Base-by-base conservation (phyloP, 768 basidiomycete genomes). In the Russula griseocarnosa region DNA sequence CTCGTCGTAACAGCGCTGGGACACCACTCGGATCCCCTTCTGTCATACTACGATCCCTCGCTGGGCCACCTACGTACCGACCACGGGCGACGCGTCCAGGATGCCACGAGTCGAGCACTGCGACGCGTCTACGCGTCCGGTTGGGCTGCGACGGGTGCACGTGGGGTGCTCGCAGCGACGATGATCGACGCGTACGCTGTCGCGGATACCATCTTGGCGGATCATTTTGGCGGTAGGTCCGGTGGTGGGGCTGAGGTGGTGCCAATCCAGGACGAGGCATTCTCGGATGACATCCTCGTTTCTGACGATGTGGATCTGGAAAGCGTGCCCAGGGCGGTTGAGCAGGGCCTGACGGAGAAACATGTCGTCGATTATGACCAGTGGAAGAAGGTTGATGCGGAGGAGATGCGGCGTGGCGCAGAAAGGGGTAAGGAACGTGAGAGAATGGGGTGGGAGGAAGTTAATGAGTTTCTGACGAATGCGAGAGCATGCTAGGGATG, bases 131-230 rank as follows among this genome's bases (percentile, higher is more conserved):
- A 97, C 71, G 88, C 92, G 1, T 87, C 91, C 1, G 96, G 96
- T 11, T 99, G 97, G 97, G 88, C 92, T 2, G 88, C 92, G 2
- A 86, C 83, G 3, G 96, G 96, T 40, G 94, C 97, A 0, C 87
- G 84, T 58, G 95, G 95, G 11, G 94, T 98, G 14, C 79, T 98
- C 51, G 94, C 93, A 2, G 81, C 87, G 3, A 97, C 97, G 38
- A 94, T 99, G 94, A 85, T 92, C 74, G 83, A 97, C 71, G 91
- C 95, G 24, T 93, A 94, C 71, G 80, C 81, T 3, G 85, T 92
- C 3, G 88, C 91, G 2, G 85, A 89, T 44, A 77, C 81, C 0
- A 82, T 98, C 58, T 66, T 93, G 1, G 74, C 77, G 1, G 94
- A 95, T 69, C 79, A 81, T 20, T 71, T 74, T 46, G 55, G 54